Base-by-base conservation (phyloP, 768 basidiomycete genomes). In the Boletus eberwhitei region DNA sequence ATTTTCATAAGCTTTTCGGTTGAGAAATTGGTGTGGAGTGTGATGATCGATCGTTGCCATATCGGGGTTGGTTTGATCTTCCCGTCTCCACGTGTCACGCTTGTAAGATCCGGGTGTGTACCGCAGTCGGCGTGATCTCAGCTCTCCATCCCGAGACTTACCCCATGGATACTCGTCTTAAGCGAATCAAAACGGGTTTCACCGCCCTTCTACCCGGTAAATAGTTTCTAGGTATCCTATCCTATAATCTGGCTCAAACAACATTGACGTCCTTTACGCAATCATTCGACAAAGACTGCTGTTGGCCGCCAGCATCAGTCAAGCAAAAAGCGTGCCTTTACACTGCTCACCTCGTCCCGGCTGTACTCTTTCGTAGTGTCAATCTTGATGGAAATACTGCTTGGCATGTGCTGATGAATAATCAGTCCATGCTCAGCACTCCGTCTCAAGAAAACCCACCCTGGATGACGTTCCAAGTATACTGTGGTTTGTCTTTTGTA, bases 381-480 rank as follows among this genome's bases (percentile, higher is more conserved):
- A 52, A 86, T 81, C 69, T 83, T 82, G 71, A 86, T 84, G 34
- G 83, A 81, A 58, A 85, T 81, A 57, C 79, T 79, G 47, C 77
- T 76, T 42, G 76, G 75, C 59, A 43, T 2, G 4, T 46, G 57
- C 67, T 62, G 29, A 54, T 32, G 5, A 9, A 13, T 26, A n/a
- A 43, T 57, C 19, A 36, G 41, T 2, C 38, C 21, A 19, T 12
- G 14, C 13, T 6, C 34, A 16, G 16, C 3, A 2, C 11, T 5
- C 29, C 5, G 17, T 17, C 11, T 19, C 19, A 17, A 14, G 7
- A 19, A 26, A 14, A 48, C 48, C 6, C 26, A 50, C 65, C 49
- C 11, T 55, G 19, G 62, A 48, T 31, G 56, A 34, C 3, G 49
- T 54, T 22, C 19, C 45, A 7, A 37, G n/a, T 19, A 40, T 8